Evolutionary conservation across 2,329 filamentous ascomycete species (phyloP), one percentile per base, ranked within the genome.

Genomic region (Claviceps fusiformis): DNA sequence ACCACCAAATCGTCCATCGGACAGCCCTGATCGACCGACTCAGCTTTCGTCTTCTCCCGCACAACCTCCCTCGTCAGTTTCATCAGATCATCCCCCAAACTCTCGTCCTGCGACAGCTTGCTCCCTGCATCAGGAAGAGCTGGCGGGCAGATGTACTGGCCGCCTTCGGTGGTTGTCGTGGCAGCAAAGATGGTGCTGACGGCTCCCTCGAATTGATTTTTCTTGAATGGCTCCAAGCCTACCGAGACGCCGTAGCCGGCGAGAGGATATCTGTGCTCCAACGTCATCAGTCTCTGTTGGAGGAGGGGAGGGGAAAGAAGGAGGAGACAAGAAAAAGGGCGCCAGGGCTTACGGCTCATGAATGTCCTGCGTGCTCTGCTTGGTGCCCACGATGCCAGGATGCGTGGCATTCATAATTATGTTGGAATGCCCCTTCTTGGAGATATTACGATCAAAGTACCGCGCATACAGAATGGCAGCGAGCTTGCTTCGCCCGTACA

Each of bases 141-240:
- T 10, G 50, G 50, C 3, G 50, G 39, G 11, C 50, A 52, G 3
- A 52, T 52, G 27, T 52, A 52, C 27, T 44, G 50, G 24, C 50
- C 50, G 24, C 37, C 24, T 13, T 24, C 37, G 27, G 27, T 31
- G 27, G 41, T 43, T 7, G 37, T 52, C 11, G 50, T 52, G 10
- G 50, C 50, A 24, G 50, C 50, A n/a, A 52, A 52, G 27, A 52
- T 44, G 50, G 50, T 19, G 39, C 50, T 52, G 37, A 52, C 50
- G 27, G 50, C 50, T 31, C 50, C 50, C 50, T 52, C 37, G 10
- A 52, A 52, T 27, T 45, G 50, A 27, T 2, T 31, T 24, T 51
- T 52, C 50, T 52, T 52, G 39, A 52, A 52, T 15, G 50, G 50
- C 27, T 44, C 50, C 27, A 44, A 11, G 37, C 24, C 50, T 10